These are phyloP conservation scores for Trichosanthes truncata DNA, from an alignment of 306 rosid genomes.

Conservation along the genomic window DNA sequence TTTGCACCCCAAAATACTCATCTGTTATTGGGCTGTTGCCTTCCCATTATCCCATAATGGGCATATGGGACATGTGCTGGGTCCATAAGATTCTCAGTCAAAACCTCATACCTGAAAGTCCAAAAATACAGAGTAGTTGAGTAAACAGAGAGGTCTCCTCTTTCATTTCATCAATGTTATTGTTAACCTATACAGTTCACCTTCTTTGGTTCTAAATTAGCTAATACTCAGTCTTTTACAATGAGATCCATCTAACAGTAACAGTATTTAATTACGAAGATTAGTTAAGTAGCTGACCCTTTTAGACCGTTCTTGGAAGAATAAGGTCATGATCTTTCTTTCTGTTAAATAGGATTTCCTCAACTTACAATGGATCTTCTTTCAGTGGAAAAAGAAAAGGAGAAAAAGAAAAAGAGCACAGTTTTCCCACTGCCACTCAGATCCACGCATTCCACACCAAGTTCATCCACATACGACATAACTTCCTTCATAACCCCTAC, in stretches of 20 bases:
- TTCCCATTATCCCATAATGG: not conserved
- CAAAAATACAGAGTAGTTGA: not conserved
- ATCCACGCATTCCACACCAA: not conserved
- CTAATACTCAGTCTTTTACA: not conserved
- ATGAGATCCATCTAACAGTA: not conserved
- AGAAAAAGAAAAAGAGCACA: not conserved
- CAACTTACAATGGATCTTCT: not conserved
- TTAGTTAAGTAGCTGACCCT: not conserved
- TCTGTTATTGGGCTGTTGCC: not conserved
- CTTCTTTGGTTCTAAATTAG: not conserved
- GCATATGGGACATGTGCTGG: constrained; percentile 17
- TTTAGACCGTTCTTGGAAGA: not conserved
- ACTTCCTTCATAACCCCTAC: not conserved
- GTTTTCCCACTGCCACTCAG: not conserved
- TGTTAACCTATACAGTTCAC: not conserved
- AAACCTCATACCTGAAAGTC: constrained; percentile 12
- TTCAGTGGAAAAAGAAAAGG: not conserved
- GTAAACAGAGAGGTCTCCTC: not conserved
- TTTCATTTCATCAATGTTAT: not conserved
- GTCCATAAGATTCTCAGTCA: constrained; percentile 16
- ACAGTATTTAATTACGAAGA: not conserved
- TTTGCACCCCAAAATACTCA: not conserved
- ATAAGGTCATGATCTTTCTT: not conserved
- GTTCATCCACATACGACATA: not conserved
- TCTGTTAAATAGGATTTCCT: not conserved